Evolutionary conservation across 257 asterid genomes (phyloP), one percentile per base, ranked within the genome.

Genomic region (Nicotiana sylvestris): DNA sequence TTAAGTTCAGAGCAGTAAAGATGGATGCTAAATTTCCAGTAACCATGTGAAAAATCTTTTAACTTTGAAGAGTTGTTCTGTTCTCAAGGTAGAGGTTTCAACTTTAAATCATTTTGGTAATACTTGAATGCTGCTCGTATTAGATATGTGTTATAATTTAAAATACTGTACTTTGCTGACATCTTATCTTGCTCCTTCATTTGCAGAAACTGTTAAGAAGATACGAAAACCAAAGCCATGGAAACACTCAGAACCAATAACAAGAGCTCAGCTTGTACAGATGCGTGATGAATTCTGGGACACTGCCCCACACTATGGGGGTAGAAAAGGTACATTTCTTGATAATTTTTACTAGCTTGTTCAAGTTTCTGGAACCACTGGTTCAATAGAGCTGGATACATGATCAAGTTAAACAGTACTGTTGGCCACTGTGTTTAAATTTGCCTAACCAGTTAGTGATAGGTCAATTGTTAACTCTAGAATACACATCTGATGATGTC

Each of bases 281-380:
- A 85, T 92, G 92, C 94, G 97, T 1, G 97, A 91, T 67, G 97
- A 92, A 86, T 92, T 92, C 83, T 92, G 96, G 96, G 96, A 92
- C 84, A 92, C 96, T 84, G 94, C 94, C 32, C 96, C 96, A 17
- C 97, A 91, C 82, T 92, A 91, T 84, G 97, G 97, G 82, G 97
- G 97, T 35, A 82, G 91, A 85, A 88, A 91, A 90, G 97, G 97
- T 92, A 82, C 51, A 30, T 81, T 29, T n/a, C 55, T 66, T 81
- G 55, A 2, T 43, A 16, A n/a, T 13, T 51, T 39, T 18, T 51
- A n/a, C 58, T 80, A 72, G 30, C 21, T 77, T 76, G 78, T 76
- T 72, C 82, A 62, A 27, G 56, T 15, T 57, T 16, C 35, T 67
- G 33, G 77, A 17, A 25, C 9, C 55, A 27, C 64, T 16, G 37